Percentiles rank a stretch among this genome's conserved stretches.
These are phyloP conservation scores for Conidiobolus incongruus DNA, from an alignment of 371 early-diverging fungal species.

Conservation along the genomic window DNA sequence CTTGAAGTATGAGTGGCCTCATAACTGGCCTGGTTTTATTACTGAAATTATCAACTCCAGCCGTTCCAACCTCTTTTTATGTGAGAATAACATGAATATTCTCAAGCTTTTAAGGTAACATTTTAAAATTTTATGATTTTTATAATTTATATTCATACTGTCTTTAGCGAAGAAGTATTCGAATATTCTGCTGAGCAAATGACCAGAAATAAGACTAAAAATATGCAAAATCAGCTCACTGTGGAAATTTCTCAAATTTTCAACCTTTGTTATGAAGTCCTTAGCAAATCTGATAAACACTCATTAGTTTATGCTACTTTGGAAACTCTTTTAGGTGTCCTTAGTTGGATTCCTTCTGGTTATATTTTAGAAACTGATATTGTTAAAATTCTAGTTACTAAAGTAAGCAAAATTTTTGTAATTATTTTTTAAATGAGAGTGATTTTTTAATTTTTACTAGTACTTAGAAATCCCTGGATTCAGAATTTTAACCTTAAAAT, in stretches of 20 bases:
- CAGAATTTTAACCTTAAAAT: slow-evolving; percentile 82
- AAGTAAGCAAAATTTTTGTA: slow-evolving; percentile 22
- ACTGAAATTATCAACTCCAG: slow-evolving; percentile 93
- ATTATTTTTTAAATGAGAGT: slow-evolving; percentile 1
- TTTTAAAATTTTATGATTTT: not conserved
- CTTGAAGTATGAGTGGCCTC: slow-evolving; percentile 99
- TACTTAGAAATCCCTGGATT: slow-evolving; percentile 26
- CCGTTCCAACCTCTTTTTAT: slow-evolving; percentile 72
- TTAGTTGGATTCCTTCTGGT: slow-evolving; percentile 93
- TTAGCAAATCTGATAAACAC: slow-evolving; percentile 74
- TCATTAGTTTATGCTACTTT: slow-evolving; percentile 80
- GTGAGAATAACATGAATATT: slow-evolving; percentile 98
- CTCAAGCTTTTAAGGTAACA: slow-evolving; percentile 76
- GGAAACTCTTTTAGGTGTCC: slow-evolving; percentile 77
- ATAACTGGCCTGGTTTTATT: slow-evolving; percentile 98
- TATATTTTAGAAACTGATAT: slow-evolving; percentile 92
- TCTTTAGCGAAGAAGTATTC: slow-evolving; percentile 89
- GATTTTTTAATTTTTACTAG: slow-evolving; percentile 47
- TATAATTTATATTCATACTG: not conserved
- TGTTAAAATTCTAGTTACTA: slow-evolving; percentile 56
- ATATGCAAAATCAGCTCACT: slow-evolving; percentile 84
- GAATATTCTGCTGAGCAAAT: slow-evolving; percentile 94
- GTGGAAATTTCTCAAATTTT: slow-evolving; percentile 92
- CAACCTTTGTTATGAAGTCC: slow-evolving; percentile 83
- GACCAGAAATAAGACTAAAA: slow-evolving; percentile 83